Percentiles rank a stretch among this genome's conserved stretches.
phyloP scores from a whole-genome alignment of 306 rosid species.

The Quercus alba region DNA sequence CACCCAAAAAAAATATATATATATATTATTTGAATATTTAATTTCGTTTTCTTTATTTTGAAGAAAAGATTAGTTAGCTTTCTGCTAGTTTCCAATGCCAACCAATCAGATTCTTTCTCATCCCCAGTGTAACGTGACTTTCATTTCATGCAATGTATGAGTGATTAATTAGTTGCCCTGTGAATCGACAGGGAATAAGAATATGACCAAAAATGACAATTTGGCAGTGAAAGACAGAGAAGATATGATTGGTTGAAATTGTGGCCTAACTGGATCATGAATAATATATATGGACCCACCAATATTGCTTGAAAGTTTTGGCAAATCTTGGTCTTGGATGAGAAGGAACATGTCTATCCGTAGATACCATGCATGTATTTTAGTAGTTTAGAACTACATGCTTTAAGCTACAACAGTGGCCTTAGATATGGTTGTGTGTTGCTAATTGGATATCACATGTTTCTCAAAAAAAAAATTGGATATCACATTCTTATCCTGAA shows the following conservation, averaged over 20 bases:
- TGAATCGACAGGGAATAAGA: neutral
- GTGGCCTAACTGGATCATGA: neutral
- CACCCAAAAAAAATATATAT: too few species aligned
- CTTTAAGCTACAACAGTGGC: neutral
- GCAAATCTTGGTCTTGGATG: slow-evolving; percentile 3
- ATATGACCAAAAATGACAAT: slow-evolving; percentile 1
- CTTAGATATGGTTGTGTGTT: slow-evolving; percentile 9
- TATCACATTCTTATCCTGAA: slow-evolving; percentile 50
- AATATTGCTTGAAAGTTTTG: slow-evolving; percentile 2
- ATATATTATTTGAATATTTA: too few species aligned
- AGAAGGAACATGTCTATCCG: slow-evolving; percentile 1
- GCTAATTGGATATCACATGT: neutral
- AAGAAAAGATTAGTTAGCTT: neutral
- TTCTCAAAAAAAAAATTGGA: too few species aligned
- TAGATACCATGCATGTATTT: neutral
- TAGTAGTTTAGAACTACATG: slow-evolving; percentile 1
- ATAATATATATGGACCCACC: neutral
- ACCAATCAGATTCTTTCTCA: neutral
- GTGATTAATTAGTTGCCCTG: neutral
- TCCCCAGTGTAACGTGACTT: neutral
- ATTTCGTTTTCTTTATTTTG: too few species aligned
- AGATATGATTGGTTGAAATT: neutral
- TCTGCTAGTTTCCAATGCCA: neutral
- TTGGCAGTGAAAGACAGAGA: neutral
- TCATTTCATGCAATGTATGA: neutral